phyloP scores from a whole-genome alignment of 192 early-diverging fungal genomes.

The Glomus cerebriforme region DNA sequence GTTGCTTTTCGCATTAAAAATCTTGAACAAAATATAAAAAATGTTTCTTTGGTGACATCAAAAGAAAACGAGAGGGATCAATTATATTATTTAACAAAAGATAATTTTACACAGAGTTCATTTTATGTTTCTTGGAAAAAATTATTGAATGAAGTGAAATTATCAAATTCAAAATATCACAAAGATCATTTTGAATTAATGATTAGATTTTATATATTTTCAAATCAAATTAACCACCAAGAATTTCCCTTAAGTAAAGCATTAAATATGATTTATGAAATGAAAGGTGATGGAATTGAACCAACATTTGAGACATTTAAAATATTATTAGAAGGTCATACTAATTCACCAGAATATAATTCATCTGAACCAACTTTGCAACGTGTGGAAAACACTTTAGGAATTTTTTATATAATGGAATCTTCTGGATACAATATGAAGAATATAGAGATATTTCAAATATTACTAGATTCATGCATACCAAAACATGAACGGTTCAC shows the following conservation, averaged over 20 bases:
- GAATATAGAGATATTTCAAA: background rate
- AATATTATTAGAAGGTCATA: slow-evolving; percentile 1
- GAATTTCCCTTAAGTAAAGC: slow-evolving; percentile 13
- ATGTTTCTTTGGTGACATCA: background rate
- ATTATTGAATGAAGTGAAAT: background rate
- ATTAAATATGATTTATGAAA: background rate
- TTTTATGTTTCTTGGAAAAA: slow-evolving; percentile 11
- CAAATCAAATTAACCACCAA: background rate
- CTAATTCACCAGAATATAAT: background rate
- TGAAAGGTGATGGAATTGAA: slow-evolving; percentile 10
- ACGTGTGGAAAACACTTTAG: background rate
- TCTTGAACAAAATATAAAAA: background rate
- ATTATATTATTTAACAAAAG: background rate
- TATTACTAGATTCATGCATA: slow-evolving; percentile 17
- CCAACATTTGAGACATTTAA: slow-evolving; percentile 1
- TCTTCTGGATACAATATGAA: slow-evolving; percentile 1
- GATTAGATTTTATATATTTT: slow-evolving; percentile 15
- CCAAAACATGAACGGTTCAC: background rate
- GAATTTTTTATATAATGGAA: slow-evolving; percentile 19
- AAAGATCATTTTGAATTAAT: slow-evolving; percentile 3
- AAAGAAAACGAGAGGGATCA: too few species aligned
- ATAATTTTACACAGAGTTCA: background rate
- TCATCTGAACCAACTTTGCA: background rate
- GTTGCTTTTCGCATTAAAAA: background rate
- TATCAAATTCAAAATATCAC: slow-evolving; percentile 1